These are phyloP conservation scores for Acephala macrosclerotiorum DNA, from an alignment of 2,329 filamentous ascomycete species.

Conservation along the genomic window DNA sequence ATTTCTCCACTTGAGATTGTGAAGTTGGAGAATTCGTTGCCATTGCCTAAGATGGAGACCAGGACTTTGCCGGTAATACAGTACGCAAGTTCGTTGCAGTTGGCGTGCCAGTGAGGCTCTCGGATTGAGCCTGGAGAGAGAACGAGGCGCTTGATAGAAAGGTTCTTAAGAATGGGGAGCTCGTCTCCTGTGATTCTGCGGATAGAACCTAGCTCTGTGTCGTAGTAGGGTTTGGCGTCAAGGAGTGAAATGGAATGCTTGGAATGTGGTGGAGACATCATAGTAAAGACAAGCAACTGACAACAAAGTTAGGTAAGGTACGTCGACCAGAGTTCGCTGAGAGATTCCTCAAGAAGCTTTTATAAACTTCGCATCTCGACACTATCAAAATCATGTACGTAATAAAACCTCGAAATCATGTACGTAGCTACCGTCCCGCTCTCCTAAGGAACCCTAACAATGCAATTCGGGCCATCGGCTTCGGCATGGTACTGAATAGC, in stretches of 20 bases:
- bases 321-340: too few species aligned
- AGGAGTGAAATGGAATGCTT: not conserved
- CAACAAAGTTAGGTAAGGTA: not conserved
- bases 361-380: not conserved
- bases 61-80: not conserved
- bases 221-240: not conserved
- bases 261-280: not conserved
- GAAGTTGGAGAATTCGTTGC: conserved; percentile 6
- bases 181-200: conserved; percentile 1
- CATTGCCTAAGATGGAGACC: not conserved
- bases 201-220: not conserved
- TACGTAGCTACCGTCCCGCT: not conserved
- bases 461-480: not conserved
- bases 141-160: not conserved
- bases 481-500: not conserved
- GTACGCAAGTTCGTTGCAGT: not conserved
- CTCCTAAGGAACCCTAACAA: not conserved
- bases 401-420: not conserved
- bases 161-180: not conserved
- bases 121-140: not conserved
- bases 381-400: not conserved
- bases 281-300: not conserved
- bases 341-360: not conserved
- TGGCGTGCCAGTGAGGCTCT: conserved; percentile 5
- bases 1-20: not conserved